phyloP scores from a whole-genome alignment of 2,329 filamentous ascomycete species.

The Daldinia eschscholtzii region DNA sequence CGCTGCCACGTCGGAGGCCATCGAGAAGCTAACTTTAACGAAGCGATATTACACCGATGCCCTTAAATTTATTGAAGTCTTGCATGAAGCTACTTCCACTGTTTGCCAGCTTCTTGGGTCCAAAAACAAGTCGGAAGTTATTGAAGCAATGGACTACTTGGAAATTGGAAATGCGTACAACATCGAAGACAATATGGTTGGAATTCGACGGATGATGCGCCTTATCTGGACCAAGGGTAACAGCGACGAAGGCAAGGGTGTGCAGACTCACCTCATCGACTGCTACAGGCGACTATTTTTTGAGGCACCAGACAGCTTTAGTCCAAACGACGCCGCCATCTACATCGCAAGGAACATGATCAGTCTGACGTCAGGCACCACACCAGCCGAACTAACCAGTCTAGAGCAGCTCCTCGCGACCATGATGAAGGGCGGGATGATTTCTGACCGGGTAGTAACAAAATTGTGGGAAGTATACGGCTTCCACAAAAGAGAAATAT shows the following conservation, averaged over 20 bases:
- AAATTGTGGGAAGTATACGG: slow-evolving; percentile 99
- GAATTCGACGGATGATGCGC: slow-evolving; percentile 94
- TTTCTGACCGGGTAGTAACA: slow-evolving; percentile 85
- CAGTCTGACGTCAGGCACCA: slow-evolving; percentile 94
- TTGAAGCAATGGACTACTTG: slow-evolving; percentile 99
- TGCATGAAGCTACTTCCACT: slow-evolving; percentile 83
- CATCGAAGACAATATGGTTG: slow-evolving; percentile 90
- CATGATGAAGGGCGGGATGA: slow-evolving; percentile 95
- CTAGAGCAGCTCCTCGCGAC: slow-evolving; percentile 94
- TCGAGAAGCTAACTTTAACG: slow-evolving; percentile 88
- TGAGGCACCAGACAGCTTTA: slow-evolving; percentile 90
- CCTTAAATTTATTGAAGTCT: slow-evolving; percentile 90
- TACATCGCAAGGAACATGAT: slow-evolving; percentile 99
- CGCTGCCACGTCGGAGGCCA: slow-evolving; percentile 87
- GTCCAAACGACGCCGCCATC: slow-evolving; percentile 89
- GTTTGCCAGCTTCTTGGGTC: slow-evolving; percentile 92
- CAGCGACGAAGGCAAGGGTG: slow-evolving; percentile 97
- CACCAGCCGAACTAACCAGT: slow-evolving; percentile 93
- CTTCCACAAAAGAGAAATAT: slow-evolving; percentile 92
- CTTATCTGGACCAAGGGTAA: slow-evolving; percentile 99
- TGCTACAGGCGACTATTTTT: slow-evolving; percentile 98
- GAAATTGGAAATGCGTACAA: slow-evolving; percentile 96
- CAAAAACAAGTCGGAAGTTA: slow-evolving; percentile 97
- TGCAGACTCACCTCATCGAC: slow-evolving; percentile 96
- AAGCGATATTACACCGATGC: slow-evolving; percentile 94